These are phyloP conservation scores for Hydrangea macrophylla DNA, from an alignment of 148 eudicot species.

Conservation along the genomic window DNA sequence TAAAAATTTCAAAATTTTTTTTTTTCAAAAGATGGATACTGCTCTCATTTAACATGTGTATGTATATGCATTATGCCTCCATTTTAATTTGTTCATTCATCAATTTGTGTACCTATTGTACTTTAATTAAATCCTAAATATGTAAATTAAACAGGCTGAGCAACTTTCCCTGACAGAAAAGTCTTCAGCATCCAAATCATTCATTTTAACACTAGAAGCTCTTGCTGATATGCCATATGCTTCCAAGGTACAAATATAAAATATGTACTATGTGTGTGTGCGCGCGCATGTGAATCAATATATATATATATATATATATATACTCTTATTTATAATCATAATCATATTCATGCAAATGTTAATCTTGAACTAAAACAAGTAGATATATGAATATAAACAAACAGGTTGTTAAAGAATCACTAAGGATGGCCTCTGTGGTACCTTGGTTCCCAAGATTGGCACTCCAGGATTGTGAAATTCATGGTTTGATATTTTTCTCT, in stretches of 20 bases:
- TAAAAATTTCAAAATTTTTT: too few species aligned
- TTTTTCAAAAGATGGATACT: too few species aligned
- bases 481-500: constrained; percentile 28
- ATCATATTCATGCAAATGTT: too few species aligned
- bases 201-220: constrained; percentile 27
- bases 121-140: too few species aligned
- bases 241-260: constrained; percentile 26
- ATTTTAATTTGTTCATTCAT: not conserved
- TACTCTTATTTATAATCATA: too few species aligned
- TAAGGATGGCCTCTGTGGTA: constrained; percentile 53
- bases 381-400: not conserved
- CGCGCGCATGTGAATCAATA: too few species aligned
- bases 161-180: constrained; percentile 20
- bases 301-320: too few species aligned
- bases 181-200: constrained; percentile 11
- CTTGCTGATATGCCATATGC: constrained; percentile 40
- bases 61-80: not conserved
- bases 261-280: too few species aligned
- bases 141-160: constrained; percentile 34
- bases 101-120: too few species aligned
- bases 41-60: too few species aligned
- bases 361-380: not conserved
- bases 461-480: constrained; percentile 33
- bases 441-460: constrained; percentile 55
- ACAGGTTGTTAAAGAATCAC: constrained; percentile 41